Percentiles rank a stretch among this genome's conserved stretches.
These are phyloP conservation scores for Suillus cothurnatus DNA, from an alignment of 768 basidiomycete genomes.

Conservation along the genomic window DNA sequence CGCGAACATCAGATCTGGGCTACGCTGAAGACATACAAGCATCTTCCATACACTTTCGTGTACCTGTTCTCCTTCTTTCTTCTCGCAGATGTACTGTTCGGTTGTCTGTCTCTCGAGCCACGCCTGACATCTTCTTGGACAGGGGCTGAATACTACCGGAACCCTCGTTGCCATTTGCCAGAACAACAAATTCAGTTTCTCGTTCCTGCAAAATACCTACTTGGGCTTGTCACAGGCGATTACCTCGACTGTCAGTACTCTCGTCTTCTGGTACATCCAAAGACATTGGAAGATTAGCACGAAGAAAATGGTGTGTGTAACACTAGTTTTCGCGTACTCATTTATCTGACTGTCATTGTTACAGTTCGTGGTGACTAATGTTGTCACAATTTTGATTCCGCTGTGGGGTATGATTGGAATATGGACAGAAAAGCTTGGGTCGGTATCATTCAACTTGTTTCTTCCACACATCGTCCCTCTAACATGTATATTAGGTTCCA, in stretches of 20 bases:
- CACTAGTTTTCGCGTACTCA: too few species aligned
- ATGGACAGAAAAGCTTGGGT: conserved; percentile 79
- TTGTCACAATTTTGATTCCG: conserved; percentile 76
- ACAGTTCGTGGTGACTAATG: conserved; percentile 76
- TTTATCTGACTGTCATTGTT: neutral
- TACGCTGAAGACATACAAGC: conserved; percentile 72
- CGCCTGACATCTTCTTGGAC: conserved; percentile 10
- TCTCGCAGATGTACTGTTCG: conserved; percentile 66
- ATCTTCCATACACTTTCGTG: conserved; percentile 79
- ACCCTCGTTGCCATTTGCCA: conserved; percentile 78
- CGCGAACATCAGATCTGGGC: conserved; percentile 62
- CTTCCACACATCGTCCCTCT: neutral
- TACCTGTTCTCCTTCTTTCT: conserved; percentile 79
- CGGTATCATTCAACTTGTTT: neutral
- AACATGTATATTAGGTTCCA: conserved; percentile 53
- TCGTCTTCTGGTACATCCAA: conserved; percentile 86
- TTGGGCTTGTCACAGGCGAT: conserved; percentile 75
- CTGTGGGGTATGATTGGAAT: conserved; percentile 88
- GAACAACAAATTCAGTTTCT: conserved; percentile 79
- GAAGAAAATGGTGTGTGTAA: conserved; percentile 71
- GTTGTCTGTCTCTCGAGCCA: neutral
- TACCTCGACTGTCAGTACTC: conserved; percentile 69
- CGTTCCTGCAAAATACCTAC: conserved; percentile 81
- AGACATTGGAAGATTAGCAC: conserved; percentile 76
- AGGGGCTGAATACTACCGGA: conserved; percentile 83